Evolutionary conservation across 768 basidiomycete species (phyloP).

Genomic region (Agaricus subrufescens): DNA sequence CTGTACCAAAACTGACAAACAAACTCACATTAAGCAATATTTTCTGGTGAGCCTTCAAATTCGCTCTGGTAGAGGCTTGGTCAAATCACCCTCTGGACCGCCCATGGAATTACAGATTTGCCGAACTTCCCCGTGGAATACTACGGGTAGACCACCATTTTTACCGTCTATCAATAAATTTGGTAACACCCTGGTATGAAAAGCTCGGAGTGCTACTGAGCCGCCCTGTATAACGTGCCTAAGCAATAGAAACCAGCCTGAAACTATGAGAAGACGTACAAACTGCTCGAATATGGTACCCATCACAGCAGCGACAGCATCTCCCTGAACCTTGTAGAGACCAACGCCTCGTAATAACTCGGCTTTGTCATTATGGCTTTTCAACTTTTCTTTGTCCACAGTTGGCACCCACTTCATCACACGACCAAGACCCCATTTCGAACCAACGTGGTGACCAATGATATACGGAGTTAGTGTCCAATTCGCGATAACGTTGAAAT

Average conservation of each 20-base stretch:
- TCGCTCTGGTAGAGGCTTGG: not conserved
- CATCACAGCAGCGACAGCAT: slow-evolving; percentile 69
- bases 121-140: slow-evolving; percentile 44
- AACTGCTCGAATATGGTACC: slow-evolving; percentile 80
- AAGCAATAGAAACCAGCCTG: not conserved
- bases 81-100: slow-evolving; percentile 29
- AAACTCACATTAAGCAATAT: slow-evolving; percentile 20
- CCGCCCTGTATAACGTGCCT: slow-evolving; percentile 31
- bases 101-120: slow-evolving; percentile 45
- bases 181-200: slow-evolving; percentile 47
- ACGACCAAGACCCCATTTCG: slow-evolving; percentile 68
- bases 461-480: slow-evolving; percentile 64
- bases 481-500: slow-evolving; percentile 53
- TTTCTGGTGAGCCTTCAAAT: not conserved
- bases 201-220: slow-evolving; percentile 42
- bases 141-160: slow-evolving; percentile 37
- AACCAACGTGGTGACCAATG: slow-evolving; percentile 70
- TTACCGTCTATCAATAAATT: slow-evolving; percentile 24
- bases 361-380: slow-evolving; percentile 21
- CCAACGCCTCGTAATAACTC: slow-evolving; percentile 52
- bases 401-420: slow-evolving; percentile 75
- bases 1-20: not conserved
- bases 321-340: slow-evolving; percentile 73
- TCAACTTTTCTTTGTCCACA: slow-evolving; percentile 31
- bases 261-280: slow-evolving; percentile 37